Conservation (phyloP, 2,329 filamentous ascomycete species). For the Aureobasidium sp. region DNA sequence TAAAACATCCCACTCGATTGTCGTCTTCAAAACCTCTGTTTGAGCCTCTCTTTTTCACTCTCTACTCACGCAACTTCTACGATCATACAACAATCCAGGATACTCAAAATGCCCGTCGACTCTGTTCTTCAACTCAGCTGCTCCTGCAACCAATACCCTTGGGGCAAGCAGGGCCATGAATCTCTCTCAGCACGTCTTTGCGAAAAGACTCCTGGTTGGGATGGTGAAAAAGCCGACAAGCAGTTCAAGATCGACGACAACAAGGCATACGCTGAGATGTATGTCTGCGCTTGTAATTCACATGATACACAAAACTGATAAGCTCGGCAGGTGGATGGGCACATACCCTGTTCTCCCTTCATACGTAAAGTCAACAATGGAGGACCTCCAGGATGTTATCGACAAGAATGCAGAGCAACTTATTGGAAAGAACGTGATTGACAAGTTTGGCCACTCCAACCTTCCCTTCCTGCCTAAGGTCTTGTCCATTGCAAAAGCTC, state of each 20-base stretch:
- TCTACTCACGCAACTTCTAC: not conserved
- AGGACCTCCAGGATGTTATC: constrained; percentile 57
- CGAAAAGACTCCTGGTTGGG: constrained; percentile 53
- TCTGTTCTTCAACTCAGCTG: constrained; percentile 50
- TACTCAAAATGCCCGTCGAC: constrained; percentile 37
- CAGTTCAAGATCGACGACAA: constrained; percentile 58
- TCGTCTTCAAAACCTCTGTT: not conserved
- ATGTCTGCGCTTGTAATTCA: not conserved
- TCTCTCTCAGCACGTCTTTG: constrained; percentile 62
- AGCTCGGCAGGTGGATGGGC: constrained; percentile 55
- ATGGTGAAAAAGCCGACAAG: constrained; percentile 29
- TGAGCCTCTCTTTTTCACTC: not conserved
- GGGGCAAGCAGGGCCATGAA: constrained; percentile 61
- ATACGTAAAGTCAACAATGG: constrained; percentile 45
- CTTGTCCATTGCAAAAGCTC: constrained; percentile 66
- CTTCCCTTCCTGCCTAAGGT: constrained; percentile 71
- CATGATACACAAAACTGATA: constrained; percentile 15
- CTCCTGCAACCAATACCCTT: constrained; percentile 56
- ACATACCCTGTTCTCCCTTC: constrained; percentile 67
- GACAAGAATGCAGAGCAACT: constrained; percentile 55
- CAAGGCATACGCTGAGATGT: constrained; percentile 57
- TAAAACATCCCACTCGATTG: not conserved
- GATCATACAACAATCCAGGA: not conserved
- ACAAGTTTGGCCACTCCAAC: constrained; percentile 55
- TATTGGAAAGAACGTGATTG: constrained; percentile 54